Evolutionary conservation across 305 asterid genomes (phyloP).

Genomic region (Fraxinus ornus): DNA sequence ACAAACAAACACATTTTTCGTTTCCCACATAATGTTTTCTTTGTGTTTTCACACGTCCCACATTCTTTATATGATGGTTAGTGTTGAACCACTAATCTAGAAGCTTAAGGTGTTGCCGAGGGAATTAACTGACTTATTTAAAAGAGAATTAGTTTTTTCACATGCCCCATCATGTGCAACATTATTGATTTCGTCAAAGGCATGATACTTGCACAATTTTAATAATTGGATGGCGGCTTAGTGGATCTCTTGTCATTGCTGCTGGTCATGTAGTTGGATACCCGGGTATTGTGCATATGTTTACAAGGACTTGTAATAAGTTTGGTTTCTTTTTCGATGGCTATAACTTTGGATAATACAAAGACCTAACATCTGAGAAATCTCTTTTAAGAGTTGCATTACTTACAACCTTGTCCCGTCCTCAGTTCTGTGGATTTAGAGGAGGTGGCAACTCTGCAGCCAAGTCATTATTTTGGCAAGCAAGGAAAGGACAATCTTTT

Average conservation of each 20-base stretch:
- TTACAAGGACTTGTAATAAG: background rate
- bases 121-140: background rate
- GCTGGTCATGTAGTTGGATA: background rate
- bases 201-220: background rate
- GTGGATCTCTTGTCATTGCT: background rate
- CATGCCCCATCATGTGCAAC: background rate
- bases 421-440: slow-evolving; percentile 88
- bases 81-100: background rate
- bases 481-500: slow-evolving; percentile 82
- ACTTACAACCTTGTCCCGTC: background rate
- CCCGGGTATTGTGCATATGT: background rate
- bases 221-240: background rate
- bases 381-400: background rate
- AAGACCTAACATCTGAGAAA: background rate
- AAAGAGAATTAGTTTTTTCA: background rate
- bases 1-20: background rate
- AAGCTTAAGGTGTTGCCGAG: background rate
- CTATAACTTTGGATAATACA: background rate
- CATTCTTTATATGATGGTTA: background rate
- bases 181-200: background rate
- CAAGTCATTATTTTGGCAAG: slow-evolving; percentile 91
- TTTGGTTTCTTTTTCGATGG: background rate
- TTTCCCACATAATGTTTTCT: background rate
- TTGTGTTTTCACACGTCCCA: background rate
- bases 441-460: slow-evolving; percentile 98